Percentiles rank a stretch among this genome's conserved stretches.
These are phyloP conservation scores for Eutrema japonicum DNA, from an alignment of 345 rosid species.

Conservation along the genomic window DNA sequence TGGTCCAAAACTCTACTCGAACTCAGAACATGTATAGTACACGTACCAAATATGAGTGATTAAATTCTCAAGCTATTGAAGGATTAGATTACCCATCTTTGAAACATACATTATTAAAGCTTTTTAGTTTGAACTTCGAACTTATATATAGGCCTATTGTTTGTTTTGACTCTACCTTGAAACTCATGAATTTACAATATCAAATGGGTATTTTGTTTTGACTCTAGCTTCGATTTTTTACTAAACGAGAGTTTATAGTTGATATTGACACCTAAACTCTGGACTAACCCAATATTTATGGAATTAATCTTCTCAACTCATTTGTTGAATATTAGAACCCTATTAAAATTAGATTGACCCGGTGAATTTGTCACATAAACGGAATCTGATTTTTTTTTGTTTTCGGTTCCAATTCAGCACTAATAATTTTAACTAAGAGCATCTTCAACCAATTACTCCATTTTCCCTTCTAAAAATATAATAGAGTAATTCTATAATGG, in stretches of 20 bases:
- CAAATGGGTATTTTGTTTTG: conserved; percentile 2
- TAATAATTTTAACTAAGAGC: too few relatives aligned
- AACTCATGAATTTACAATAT: conserved; percentile 14
- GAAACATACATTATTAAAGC: conserved; percentile 2
- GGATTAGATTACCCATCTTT: conserved; percentile 30
- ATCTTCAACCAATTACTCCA: too few relatives aligned
- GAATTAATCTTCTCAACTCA: conserved; percentile 27
- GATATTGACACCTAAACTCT: conserved; percentile 34
- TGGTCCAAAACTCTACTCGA: conserved; percentile 6
- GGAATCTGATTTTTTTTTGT: too few relatives aligned
- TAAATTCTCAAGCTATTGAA: neutral
- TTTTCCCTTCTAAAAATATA: too few relatives aligned
- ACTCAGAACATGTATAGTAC: neutral
- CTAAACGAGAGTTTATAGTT: conserved; percentile 12
- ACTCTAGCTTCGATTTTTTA: conserved; percentile 23
- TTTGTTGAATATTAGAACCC: conserved; percentile 30
- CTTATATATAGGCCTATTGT: conserved; percentile 2
- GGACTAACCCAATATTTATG: conserved; percentile 28
- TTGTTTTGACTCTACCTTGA: conserved; percentile 36
- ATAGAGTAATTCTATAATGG: too few relatives aligned
- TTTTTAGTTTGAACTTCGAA: conserved; percentile 23
- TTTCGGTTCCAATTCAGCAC: too few relatives aligned
- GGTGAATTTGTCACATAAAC: neutral
- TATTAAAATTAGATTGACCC: neutral
- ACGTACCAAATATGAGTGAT: neutral